These are phyloP conservation scores for Torulaspora indica DNA, from an alignment of 805 yeast species.

Conservation along the genomic window DNA sequence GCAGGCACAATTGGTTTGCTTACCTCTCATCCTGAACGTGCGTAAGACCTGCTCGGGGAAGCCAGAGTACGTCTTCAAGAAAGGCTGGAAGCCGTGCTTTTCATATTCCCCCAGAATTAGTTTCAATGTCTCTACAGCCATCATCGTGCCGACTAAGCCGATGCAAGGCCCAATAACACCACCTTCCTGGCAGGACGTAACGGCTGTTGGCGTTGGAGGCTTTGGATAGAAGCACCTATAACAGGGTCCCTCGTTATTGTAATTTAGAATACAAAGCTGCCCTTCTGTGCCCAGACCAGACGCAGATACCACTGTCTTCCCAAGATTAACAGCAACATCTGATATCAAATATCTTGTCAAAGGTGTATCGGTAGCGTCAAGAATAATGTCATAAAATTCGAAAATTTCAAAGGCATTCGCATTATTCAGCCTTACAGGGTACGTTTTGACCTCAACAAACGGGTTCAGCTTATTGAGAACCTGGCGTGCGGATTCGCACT, in stretches of 20 bases:
- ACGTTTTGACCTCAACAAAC: slow-evolving; percentile 49
- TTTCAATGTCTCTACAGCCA: slow-evolving; percentile 85
- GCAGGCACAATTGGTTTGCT: slow-evolving; percentile 53
- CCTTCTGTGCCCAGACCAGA: slow-evolving; percentile 92
- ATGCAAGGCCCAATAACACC: slow-evolving; percentile 97
- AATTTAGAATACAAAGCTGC: slow-evolving; percentile 75
- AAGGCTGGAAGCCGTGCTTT: slow-evolving; percentile 55
- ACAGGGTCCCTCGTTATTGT: slow-evolving; percentile 70
- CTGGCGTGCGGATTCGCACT: slow-evolving; percentile 72
- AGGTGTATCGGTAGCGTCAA: slow-evolving; percentile 96
- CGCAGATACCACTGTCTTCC: slow-evolving; percentile 78
- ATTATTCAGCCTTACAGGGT: slow-evolving; percentile 47
- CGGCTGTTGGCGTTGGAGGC: slow-evolving; percentile 82
- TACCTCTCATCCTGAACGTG: slow-evolving; percentile 72
- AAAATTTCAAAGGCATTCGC: slow-evolving; percentile 62
- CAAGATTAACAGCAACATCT: slow-evolving; percentile 69
- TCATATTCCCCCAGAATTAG: slow-evolving; percentile 55
- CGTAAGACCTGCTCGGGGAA: slow-evolving; percentile 63
- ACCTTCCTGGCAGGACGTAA: slow-evolving; percentile 84
- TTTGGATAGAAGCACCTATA: slow-evolving; percentile 88
- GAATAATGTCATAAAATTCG: slow-evolving; percentile 61
- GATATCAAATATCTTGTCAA: slow-evolving; percentile 78
- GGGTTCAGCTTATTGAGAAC: slow-evolving; percentile 62
- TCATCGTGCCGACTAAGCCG: slow-evolving; percentile 81
- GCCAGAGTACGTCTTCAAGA: slow-evolving; percentile 62